A percentile compares a stretch with the other conserved stretches of the same genome.
phyloP scores from a whole-genome alignment of 2,329 filamentous ascomycete genomes.

The Penicillium oxalicum region DNA sequence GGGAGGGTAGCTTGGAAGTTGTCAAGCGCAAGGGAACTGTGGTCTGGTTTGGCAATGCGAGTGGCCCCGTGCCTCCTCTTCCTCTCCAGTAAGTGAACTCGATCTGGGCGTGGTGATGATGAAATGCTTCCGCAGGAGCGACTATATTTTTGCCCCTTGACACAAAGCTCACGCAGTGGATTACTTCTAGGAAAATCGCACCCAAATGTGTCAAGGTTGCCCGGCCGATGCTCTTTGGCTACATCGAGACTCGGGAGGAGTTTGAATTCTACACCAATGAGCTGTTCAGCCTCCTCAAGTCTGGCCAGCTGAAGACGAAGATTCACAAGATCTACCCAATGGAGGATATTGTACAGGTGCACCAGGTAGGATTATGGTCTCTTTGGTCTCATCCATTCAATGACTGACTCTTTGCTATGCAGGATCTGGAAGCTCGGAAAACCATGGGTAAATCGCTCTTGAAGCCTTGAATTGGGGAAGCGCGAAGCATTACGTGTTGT shows the following conservation, averaged over 20 bases:
- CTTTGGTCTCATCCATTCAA: background rate
- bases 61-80: slow-evolving; percentile 69
- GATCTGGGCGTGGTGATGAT: background rate
- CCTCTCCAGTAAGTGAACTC: slow-evolving; percentile 51
- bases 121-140: background rate
- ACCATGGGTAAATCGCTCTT: slow-evolving; percentile 79
- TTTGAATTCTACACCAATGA: slow-evolving; percentile 64
- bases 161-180: too few relatives aligned
- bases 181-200: slow-evolving; percentile 41
- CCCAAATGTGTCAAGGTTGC: slow-evolving; percentile 72
- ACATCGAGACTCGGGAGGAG: slow-evolving; percentile 64
- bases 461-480: slow-evolving; percentile 46
- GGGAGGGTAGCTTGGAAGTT: slow-evolving; percentile 68
- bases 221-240: slow-evolving; percentile 67
- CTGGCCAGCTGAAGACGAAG: slow-evolving; percentile 63
- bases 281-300: slow-evolving; percentile 65
- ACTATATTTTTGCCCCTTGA: too few relatives aligned
- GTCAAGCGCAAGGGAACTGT: slow-evolving; percentile 72
- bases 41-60: slow-evolving; percentile 74
- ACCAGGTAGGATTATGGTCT: slow-evolving; percentile 41
- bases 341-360: slow-evolving; percentile 64
- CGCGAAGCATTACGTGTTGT: too few relatives aligned
- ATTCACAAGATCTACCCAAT: slow-evolving; percentile 75
- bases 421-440: slow-evolving; percentile 73
- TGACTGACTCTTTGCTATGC: slow-evolving; percentile 4